Percentiles rank a stretch among this genome's conserved stretches.
phyloP scores from a whole-genome alignment of 805 yeast genomes.

The Wickerhamiella siamensis region DNA sequence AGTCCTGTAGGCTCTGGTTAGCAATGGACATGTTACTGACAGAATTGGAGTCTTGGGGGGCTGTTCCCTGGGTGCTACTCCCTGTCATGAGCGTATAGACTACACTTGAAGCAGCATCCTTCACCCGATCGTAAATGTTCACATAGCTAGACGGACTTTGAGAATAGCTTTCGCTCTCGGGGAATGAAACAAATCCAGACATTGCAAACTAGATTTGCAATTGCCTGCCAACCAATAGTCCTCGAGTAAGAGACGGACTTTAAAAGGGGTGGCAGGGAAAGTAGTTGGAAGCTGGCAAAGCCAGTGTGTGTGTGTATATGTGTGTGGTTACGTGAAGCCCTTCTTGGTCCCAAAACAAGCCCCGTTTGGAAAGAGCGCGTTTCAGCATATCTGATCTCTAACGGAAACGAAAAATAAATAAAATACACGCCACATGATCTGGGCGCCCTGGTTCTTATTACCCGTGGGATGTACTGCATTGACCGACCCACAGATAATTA shows the following conservation, averaged over 20 bases:
- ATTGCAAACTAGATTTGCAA: conserved; percentile 4
- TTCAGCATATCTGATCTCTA: neutral
- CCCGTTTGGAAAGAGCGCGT: neutral
- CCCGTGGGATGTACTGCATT: neutral
- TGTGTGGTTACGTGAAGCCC: neutral
- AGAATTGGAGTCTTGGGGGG: too few relatives aligned
- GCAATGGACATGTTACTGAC: too few relatives aligned
- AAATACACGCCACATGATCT: too few relatives aligned
- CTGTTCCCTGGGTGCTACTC: too few relatives aligned
- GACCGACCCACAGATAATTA: neutral
- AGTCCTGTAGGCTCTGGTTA: too few relatives aligned
- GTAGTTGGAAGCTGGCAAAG: neutral
- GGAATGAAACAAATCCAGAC: conserved; percentile 13
- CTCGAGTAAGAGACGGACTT: too few relatives aligned
- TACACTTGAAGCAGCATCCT: conserved; percentile 14
- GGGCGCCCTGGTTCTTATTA: too few relatives aligned
- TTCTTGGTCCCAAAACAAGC: neutral
- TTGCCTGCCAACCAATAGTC: too few relatives aligned
- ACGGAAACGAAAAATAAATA: too few relatives aligned
- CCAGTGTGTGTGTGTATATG: neutral
- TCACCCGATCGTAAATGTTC: conserved; percentile 11
- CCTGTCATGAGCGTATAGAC: too few relatives aligned
- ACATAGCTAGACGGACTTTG: conserved; percentile 6
- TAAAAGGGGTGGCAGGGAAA: too few relatives aligned
- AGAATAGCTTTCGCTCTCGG: conserved; percentile 6